A percentile compares a stretch with the other conserved stretches of the same genome.
These are phyloP conservation scores for Hysterium pulicare DNA, from an alignment of 2,329 filamentous ascomycete species.

Conservation along the genomic window DNA sequence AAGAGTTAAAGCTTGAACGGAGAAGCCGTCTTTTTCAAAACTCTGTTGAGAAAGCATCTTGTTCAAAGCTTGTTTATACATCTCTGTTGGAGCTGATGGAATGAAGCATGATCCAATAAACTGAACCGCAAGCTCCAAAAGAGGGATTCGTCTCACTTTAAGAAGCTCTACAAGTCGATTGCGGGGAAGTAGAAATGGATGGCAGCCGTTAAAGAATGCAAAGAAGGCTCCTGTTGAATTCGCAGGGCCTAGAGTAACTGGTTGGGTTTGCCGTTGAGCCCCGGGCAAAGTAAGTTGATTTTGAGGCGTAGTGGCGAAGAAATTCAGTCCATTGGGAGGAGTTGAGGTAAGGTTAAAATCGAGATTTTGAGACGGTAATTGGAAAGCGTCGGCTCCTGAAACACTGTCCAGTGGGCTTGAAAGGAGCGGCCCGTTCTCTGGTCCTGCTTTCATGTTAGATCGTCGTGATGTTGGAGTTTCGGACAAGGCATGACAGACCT, in stretches of 20 bases:
- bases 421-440: conserved; percentile 8
- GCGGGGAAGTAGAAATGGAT: conserved; percentile 55
- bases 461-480: not conserved
- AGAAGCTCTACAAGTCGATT: conserved; percentile 36
- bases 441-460: conserved; percentile 12
- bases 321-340: conserved; percentile 18
- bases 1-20: conserved; percentile 75
- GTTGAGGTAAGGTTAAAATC: conserved; percentile 20
- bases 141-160: conserved; percentile 39
- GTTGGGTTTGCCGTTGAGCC: conserved; percentile 26
- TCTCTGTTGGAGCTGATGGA: conserved; percentile 42
- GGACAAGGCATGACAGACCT: conserved; percentile 14
- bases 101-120: conserved; percentile 57
- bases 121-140: conserved; percentile 54
- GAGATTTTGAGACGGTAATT: conserved; percentile 30
- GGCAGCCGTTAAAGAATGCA: conserved; percentile 54
- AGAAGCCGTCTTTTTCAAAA: conserved; percentile 45
- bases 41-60: conserved; percentile 28
- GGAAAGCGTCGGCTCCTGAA: conserved; percentile 15
- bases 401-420: conserved; percentile 11
- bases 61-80: conserved; percentile 40
- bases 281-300: conserved; percentile 33
- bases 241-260: conserved; percentile 25
- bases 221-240: conserved; percentile 32
- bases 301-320: conserved; percentile 15